A percentile compares a stretch with the other conserved stretches of the same genome.
Evolutionary conservation across 768 basidiomycete species (phyloP).

Genomic region (Tylopilus vinaceipallidus): DNA sequence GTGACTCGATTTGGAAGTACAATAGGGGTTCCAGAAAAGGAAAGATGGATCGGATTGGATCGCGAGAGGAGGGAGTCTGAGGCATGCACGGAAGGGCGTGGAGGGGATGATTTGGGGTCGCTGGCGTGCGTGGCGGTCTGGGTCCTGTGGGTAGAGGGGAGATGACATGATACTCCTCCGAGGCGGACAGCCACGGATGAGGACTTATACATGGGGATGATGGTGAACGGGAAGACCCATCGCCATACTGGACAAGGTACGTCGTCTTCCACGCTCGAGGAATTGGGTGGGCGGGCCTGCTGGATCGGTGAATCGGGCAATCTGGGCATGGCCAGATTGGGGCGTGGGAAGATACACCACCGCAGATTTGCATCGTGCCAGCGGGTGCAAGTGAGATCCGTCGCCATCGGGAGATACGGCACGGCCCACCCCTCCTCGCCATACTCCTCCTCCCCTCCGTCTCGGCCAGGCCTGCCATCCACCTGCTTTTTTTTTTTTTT

Average conservation of each 20-base stretch:
- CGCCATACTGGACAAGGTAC: slow-evolving; percentile 18
- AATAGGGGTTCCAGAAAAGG: slow-evolving; percentile 14
- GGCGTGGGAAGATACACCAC: slow-evolving; percentile 28
- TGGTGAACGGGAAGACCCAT: neutral
- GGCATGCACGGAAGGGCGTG: slow-evolving; percentile 23
- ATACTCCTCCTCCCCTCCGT: slow-evolving; percentile 1
- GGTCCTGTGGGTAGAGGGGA: slow-evolving; percentile 30
- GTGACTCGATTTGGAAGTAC: slow-evolving; percentile 18
- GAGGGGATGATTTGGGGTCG: slow-evolving; percentile 24
- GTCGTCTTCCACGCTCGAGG: slow-evolving; percentile 15
- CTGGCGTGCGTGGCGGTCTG: slow-evolving; percentile 20
- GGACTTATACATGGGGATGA: slow-evolving; percentile 21
- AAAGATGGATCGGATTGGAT: slow-evolving; percentile 18
- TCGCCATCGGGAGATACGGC: slow-evolving; percentile 66
- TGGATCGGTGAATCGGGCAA: slow-evolving; percentile 32
- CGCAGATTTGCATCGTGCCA: slow-evolving; percentile 33
- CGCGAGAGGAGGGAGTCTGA: no score
- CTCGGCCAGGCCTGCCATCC: slow-evolving; percentile 13
- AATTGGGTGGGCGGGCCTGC: neutral
- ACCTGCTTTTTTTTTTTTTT: slow-evolving; percentile 25
- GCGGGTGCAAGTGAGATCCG: slow-evolving; percentile 43
- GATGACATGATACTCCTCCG: slow-evolving; percentile 6
- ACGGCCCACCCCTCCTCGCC: slow-evolving; percentile 34
- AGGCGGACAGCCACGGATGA: slow-evolving; percentile 21
- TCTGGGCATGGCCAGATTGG: slow-evolving; percentile 21